phyloP scores from a whole-genome alignment of 768 basidiomycete genomes.

The Lentinus tigrinus region DNA sequence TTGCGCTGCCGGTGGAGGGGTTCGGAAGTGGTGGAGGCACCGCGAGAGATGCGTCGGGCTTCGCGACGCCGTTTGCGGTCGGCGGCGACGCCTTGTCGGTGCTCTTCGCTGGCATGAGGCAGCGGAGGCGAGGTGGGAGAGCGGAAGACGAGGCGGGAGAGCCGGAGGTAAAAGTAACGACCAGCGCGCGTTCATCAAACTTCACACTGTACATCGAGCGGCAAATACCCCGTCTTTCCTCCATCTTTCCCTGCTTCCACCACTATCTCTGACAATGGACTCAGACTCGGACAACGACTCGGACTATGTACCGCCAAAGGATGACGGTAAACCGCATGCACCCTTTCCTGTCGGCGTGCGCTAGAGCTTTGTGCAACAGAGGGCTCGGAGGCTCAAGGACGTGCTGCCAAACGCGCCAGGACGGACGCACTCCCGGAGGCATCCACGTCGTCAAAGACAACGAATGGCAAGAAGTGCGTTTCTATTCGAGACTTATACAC shows the following conservation, averaged over 20 bases:
- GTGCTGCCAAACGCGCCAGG: constrained; percentile 33
- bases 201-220: constrained; percentile 6
- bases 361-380: background rate
- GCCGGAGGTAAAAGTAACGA: constrained; percentile 4
- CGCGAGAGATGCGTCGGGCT: background rate
- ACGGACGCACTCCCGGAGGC: constrained; percentile 22
- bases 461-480: constrained; percentile 44
- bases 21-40: constrained; percentile 27
- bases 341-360: background rate
- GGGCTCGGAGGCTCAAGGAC: constrained; percentile 2
- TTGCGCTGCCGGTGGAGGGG: constrained; percentile 48
- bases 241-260: constrained; percentile 8
- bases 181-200: constrained; percentile 16
- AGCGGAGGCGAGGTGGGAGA: background rate
- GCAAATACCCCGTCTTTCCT: background rate
- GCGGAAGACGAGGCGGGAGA: background rate
- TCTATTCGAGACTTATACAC: background rate
- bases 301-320: constrained; percentile 63
- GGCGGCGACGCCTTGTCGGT: background rate
- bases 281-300: constrained; percentile 68
- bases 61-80: constrained; percentile 1
- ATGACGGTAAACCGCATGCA: constrained; percentile 33
- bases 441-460: constrained; percentile 31
- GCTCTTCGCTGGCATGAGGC: constrained; percentile 11
- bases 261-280: constrained; percentile 23